These are phyloP conservation scores for Protea cynaroides DNA, from an alignment of 164 flowering plant species.

Conservation along the genomic window DNA sequence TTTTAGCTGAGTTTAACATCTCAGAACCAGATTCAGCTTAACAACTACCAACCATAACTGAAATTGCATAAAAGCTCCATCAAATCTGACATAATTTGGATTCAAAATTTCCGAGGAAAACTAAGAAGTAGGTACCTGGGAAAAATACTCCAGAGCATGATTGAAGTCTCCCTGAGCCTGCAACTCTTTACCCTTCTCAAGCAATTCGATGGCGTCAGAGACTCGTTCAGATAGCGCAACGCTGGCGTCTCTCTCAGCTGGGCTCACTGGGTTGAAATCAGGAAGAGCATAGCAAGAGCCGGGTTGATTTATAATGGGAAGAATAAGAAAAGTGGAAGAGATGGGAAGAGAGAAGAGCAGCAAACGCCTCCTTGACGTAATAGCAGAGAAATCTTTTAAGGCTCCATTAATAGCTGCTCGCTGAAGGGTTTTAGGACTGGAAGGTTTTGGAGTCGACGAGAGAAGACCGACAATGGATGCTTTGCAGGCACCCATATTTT, in stretches of 20 bases:
- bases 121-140: slow-evolving; percentile 27
- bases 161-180: slow-evolving; percentile 60
- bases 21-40: too few species aligned
- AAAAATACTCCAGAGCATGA: slow-evolving; percentile 47
- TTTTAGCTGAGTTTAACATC: too few species aligned
- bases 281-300: slow-evolving; percentile 16
- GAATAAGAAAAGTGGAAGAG: slow-evolving; percentile 13
- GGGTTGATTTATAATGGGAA: slow-evolving; percentile 1
- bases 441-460: not conserved
- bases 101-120: not conserved
- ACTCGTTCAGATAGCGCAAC: slow-evolving; percentile 28
- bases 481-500: not conserved
- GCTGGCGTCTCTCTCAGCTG: slow-evolving; percentile 44
- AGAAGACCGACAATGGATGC: not conserved
- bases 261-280: slow-evolving; percentile 38
- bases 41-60: too few species aligned
- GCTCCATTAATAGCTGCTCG: not conserved
- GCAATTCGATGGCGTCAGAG: slow-evolving; percentile 39
- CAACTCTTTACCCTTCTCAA: slow-evolving; percentile 55
- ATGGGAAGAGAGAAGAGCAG: slow-evolving; percentile 31
- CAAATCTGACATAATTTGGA: not conserved
- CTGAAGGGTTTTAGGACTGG: not conserved
- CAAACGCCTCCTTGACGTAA: slow-evolving; percentile 23
- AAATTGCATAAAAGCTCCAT: too few species aligned
- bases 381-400: not conserved